Conservation (phyloP, 164 flowering plant genomes). For the Chloranthus sessilifolius region DNA sequence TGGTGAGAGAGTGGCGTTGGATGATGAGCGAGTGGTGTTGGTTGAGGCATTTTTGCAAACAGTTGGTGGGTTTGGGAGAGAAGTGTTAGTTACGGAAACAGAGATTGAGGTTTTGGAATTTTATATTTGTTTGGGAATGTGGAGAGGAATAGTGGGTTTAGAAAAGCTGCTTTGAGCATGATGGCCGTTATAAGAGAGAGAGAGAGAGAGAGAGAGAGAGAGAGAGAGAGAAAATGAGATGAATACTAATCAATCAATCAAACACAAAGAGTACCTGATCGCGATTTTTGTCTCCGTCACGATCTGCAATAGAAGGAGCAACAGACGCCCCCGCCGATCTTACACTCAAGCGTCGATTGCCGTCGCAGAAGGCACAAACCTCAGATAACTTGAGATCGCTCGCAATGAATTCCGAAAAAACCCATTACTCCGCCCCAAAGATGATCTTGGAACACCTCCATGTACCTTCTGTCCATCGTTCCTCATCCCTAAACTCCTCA, state of each 20-base stretch:
- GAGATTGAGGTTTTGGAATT: slow-evolving; percentile 1
- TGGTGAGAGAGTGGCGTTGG: slow-evolving; percentile 7
- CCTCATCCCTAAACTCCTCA: slow-evolving; percentile 50
- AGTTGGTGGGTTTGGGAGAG: slow-evolving; percentile 28
- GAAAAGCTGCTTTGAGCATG: slow-evolving; percentile 46
- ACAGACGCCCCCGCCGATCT: slow-evolving; percentile 55
- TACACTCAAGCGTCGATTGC: slow-evolving; percentile 55
- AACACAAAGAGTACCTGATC: too few relatives aligned
- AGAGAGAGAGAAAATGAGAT: too few relatives aligned
- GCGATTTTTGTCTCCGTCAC: slow-evolving; percentile 36
- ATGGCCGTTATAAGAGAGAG: too few relatives aligned
- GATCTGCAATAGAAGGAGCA: slow-evolving; percentile 58
- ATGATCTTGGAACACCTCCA: slow-evolving; percentile 30
- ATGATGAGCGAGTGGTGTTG: too few relatives aligned
- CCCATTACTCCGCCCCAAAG: slow-evolving; percentile 35
- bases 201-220: too few relatives aligned
- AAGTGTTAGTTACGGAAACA: slow-evolving; percentile 1
- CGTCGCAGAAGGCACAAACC: slow-evolving; percentile 76
- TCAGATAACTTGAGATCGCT: slow-evolving; percentile 53
- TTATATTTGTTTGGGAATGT: slow-evolving; percentile 29
- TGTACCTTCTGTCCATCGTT: slow-evolving; percentile 44
- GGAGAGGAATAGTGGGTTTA: slow-evolving; percentile 36
- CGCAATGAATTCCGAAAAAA: slow-evolving; percentile 51
- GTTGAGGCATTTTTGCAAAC: slow-evolving; percentile 70
- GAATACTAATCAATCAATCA: too few relatives aligned